Conservation (phyloP, 352 stramenopile genomes). For the Phytophthora sojae region DNA sequence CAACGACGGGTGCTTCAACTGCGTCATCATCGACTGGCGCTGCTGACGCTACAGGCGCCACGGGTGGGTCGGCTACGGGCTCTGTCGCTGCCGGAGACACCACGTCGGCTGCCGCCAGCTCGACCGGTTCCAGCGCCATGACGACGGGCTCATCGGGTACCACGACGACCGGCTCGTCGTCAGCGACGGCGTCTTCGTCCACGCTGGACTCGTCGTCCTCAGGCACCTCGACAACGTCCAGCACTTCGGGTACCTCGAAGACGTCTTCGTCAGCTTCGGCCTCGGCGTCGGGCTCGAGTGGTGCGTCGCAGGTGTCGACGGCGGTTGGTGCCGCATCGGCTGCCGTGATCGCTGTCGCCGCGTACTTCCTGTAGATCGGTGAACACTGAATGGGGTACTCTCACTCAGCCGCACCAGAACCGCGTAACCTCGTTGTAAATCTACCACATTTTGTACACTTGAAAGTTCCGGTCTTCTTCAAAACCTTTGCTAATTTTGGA, state of each 20-base stretch:
- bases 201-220: constrained; percentile 18
- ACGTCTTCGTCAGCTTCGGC: constrained; percentile 11
- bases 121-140: constrained; percentile 6
- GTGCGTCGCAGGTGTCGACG: constrained; percentile 16
- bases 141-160: constrained; percentile 16
- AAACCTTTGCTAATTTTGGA: constrained; percentile 22
- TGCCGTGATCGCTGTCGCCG: constrained; percentile 12
- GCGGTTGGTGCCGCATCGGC: constrained; percentile 17
- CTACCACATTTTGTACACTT: constrained; percentile 12
- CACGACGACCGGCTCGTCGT: constrained; percentile 4
- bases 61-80: constrained; percentile 5
- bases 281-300: constrained; percentile 24
- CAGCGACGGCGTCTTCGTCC: constrained; percentile 3
- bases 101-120: constrained; percentile 2
- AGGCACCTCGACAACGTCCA: constrained; percentile 6
- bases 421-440: constrained; percentile 12
- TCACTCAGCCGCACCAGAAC: background rate
- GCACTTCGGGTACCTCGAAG: constrained; percentile 1
- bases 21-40: constrained; percentile 6
- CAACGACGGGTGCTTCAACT: constrained; percentile 7
- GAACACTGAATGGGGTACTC: constrained; percentile 2
- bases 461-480: background rate
- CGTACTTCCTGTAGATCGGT: constrained; percentile 33
- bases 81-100: background rate
- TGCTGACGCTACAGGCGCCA: constrained; percentile 1